Conservation (phyloP, 1,284 basidiomycete species). For the Heterobasidion occidentale region DNA sequence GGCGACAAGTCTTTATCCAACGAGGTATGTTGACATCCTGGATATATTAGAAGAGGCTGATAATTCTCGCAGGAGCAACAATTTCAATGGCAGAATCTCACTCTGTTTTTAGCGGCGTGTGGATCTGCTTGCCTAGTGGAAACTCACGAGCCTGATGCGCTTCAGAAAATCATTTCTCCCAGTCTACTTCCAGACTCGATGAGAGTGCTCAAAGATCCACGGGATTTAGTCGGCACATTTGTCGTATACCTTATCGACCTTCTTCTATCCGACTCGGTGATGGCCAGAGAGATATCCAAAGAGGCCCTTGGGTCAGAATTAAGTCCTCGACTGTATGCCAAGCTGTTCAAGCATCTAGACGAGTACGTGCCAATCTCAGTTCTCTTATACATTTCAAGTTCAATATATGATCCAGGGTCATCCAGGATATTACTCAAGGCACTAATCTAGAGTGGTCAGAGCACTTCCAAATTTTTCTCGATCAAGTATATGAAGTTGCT, state of each 20-base stretch:
- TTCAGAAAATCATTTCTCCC: conserved; percentile 50
- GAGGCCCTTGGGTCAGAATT: conserved; percentile 79
- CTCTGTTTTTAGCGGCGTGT: conserved; percentile 72
- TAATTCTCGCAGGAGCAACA: conserved; percentile 51
- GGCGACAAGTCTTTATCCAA: conserved; percentile 22
- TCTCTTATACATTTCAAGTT: neutral
- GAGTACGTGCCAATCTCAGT: conserved; percentile 40
- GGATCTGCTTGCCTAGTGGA: conserved; percentile 62
- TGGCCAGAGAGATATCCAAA: conserved; percentile 68
- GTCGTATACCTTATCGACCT: conserved; percentile 66
- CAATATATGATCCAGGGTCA: conserved; percentile 27
- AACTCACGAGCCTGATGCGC: conserved; percentile 34
- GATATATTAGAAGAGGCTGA: neutral
- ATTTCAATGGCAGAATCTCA: conserved; percentile 84
- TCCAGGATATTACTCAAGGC: conserved; percentile 34
- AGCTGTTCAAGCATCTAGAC: conserved; percentile 65
- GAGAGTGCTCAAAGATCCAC: conserved; percentile 52
- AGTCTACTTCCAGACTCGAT: conserved; percentile 65
- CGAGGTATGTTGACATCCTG: conserved; percentile 26
- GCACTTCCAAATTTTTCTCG: conserved; percentile 58
- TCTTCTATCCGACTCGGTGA: conserved; percentile 52
- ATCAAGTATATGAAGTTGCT: conserved; percentile 44
- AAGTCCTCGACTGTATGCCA: conserved; percentile 58
- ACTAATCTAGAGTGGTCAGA: conserved; percentile 43
- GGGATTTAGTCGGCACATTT: conserved; percentile 53